These are phyloP conservation scores for Glaciozyma antarctica DNA, from an alignment of 768 basidiomycete species.

Conservation along the genomic window DNA sequence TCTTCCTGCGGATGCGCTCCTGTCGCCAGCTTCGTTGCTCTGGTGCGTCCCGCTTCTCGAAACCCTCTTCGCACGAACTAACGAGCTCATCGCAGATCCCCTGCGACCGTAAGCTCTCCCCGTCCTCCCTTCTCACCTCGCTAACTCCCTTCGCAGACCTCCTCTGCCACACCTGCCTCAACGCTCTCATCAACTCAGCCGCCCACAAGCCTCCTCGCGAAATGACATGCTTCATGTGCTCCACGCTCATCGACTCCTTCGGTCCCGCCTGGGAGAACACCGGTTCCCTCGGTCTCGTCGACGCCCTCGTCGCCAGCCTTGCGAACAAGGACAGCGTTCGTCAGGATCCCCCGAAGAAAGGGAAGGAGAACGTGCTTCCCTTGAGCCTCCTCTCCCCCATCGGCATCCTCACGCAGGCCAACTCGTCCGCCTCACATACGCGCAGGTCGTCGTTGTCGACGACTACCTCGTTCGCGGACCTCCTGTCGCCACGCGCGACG, in stretches of 20 bases:
- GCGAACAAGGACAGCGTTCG: neutral
- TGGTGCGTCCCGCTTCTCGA: conserved; percentile 3
- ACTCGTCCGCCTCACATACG: no score
- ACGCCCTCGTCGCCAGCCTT: neutral
- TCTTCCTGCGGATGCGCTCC: conserved; percentile 4
- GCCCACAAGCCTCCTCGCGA: conserved; percentile 30
- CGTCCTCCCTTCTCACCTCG: neutral
- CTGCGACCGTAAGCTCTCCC: neutral
- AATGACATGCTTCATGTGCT: conserved; percentile 21
- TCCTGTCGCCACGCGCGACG: no score
- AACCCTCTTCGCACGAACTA: neutral
- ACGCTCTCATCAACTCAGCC: conserved; percentile 26
- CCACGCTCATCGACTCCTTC: neutral
- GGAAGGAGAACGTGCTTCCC: no score
- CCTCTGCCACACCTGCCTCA: conserved; percentile 26
- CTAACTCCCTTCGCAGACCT: neutral
- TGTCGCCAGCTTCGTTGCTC: conserved; percentile 14
- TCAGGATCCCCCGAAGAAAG: neutral
- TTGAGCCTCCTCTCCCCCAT: no score
- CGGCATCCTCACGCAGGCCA: no score
- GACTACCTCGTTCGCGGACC: no score
- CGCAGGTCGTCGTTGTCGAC: no score
- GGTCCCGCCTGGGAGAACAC: neutral
- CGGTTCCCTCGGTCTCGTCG: neutral
- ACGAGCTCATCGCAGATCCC: neutral